Conservation (phyloP, 352 stramenopile genomes). For the Pythium apleroticum region DNA sequence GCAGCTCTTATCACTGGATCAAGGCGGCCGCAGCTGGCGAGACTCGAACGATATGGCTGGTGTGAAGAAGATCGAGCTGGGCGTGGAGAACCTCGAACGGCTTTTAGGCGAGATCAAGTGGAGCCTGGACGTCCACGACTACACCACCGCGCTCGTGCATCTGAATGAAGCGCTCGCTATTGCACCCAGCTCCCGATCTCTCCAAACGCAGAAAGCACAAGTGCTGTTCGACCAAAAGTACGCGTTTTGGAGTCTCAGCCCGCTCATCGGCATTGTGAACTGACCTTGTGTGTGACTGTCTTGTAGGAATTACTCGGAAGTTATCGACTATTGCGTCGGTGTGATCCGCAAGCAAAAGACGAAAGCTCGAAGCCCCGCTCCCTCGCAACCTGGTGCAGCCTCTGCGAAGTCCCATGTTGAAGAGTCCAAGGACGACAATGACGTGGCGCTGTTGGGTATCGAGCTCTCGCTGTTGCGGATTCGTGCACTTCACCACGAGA, state of each 20-base stretch:
- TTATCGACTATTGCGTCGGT: conserved; percentile 48
- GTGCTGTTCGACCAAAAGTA: conserved; percentile 72
- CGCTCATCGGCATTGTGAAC: not conserved
- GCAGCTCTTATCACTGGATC: conserved; percentile 33
- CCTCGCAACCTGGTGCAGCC: not conserved
- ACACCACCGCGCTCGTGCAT: conserved; percentile 42
- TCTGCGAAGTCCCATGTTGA: not conserved
- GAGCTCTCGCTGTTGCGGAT: conserved; percentile 49
- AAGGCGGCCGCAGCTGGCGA: conserved; percentile 16
- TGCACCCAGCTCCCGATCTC: conserved; percentile 45
- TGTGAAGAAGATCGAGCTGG: conserved; percentile 55
- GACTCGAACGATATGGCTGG: conserved; percentile 43
- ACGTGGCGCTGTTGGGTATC: conserved; percentile 55
- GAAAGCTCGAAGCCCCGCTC: conserved; percentile 10
- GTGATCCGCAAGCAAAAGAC: conserved; percentile 56
- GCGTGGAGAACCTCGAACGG: conserved; percentile 46
- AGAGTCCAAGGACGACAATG: conserved; percentile 29
- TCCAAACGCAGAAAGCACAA: conserved; percentile 66
- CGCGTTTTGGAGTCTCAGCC: conserved; percentile 15
- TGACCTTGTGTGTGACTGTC: not conserved
- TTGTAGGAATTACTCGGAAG: conserved; percentile 50
- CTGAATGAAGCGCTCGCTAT: conserved; percentile 53
- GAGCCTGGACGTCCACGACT: conserved; percentile 50
- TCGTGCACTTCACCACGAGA: conserved; percentile 67
- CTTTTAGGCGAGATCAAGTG: conserved; percentile 61